Percentiles rank a stretch among this genome's conserved stretches.
Conservation (phyloP, 176 grass and related monocot genomes). For the Cenchrus purpureus region DNA sequence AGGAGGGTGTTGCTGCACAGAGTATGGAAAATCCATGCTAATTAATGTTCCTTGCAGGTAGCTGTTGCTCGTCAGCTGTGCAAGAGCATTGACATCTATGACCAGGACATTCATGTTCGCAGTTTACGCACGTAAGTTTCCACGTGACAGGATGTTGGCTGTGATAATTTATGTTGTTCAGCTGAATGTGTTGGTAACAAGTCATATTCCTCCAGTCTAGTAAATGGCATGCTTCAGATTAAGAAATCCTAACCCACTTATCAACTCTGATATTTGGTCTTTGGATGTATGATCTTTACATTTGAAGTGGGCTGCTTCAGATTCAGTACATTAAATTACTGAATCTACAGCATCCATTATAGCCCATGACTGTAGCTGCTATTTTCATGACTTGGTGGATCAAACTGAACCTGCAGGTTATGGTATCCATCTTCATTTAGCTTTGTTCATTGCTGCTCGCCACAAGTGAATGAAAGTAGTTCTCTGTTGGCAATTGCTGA, state of each 20-base stretch:
- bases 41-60: slow-evolving; percentile 59
- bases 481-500: slow-evolving; percentile 79
- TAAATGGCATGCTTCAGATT: background rate
- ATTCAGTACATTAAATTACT: background rate
- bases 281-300: slow-evolving; percentile 7
- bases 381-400: slow-evolving; percentile 30
- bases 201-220: background rate
- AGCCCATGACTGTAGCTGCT: background rate
- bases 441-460: slow-evolving; percentile 60
- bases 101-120: slow-evolving; percentile 92
- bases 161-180: background rate
- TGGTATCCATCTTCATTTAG: slow-evolving; percentile 86
- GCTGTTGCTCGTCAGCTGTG: slow-evolving; percentile 85
- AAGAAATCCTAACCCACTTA: background rate
- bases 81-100: slow-evolving; percentile 90
- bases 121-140: slow-evolving; percentile 77
- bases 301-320: slow-evolving; percentile 9
- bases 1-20: background rate
- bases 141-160: background rate
- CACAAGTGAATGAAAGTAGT: slow-evolving; percentile 52
- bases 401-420: slow-evolving; percentile 57
- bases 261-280: background rate
- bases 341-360: background rate
- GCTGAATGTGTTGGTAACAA: slow-evolving; percentile 2
- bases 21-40: background rate